Percentiles rank a stretch among this genome's conserved stretches.
Conservation (phyloP, 2,329 filamentous ascomycete genomes). For the Moelleriella libera region DNA sequence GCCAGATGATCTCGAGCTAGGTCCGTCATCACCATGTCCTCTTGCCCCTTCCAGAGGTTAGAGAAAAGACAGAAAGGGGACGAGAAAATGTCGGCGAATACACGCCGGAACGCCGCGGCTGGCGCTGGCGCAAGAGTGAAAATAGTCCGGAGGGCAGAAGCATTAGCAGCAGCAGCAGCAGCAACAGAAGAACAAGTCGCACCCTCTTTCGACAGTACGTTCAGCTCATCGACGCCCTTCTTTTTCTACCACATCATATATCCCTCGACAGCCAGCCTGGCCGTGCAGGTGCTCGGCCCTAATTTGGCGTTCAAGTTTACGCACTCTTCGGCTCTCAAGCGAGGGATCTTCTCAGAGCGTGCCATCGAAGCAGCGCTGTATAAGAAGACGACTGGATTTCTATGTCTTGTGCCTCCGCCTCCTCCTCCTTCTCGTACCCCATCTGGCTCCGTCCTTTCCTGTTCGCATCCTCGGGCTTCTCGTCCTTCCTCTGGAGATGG, state of each 20-base stretch:
- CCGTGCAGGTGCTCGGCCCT: slow-evolving; percentile 16
- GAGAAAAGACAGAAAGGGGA: too few species aligned
- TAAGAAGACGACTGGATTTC: slow-evolving; percentile 18
- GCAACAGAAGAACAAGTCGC: background rate
- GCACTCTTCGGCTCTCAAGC: slow-evolving; percentile 10
- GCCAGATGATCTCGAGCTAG: too few species aligned
- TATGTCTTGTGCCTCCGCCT: slow-evolving; percentile 9
- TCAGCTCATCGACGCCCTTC: slow-evolving; percentile 8
- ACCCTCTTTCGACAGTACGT: slow-evolving; percentile 9
- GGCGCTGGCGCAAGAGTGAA: background rate
- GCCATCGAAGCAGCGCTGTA: slow-evolving; percentile 8
- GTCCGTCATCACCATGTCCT: too few species aligned
- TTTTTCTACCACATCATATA: slow-evolving; percentile 19
- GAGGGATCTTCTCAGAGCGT: background rate
- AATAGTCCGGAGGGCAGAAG: too few species aligned
- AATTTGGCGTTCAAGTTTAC: slow-evolving; percentile 15
- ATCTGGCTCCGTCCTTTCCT: too few species aligned
- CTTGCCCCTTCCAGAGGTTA: too few species aligned
- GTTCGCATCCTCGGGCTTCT: background rate
- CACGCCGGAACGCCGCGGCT: background rate
- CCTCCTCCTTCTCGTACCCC: background rate
- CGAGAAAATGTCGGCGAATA: background rate
- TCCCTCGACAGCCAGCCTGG: slow-evolving; percentile 9
- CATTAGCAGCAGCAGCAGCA: background rate
- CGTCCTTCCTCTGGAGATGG: background rate